These are phyloP conservation scores for barrel medic (Medicago truncatula) DNA, from an alignment of 306 rosid species.

Conservation along the genomic window DNA sequence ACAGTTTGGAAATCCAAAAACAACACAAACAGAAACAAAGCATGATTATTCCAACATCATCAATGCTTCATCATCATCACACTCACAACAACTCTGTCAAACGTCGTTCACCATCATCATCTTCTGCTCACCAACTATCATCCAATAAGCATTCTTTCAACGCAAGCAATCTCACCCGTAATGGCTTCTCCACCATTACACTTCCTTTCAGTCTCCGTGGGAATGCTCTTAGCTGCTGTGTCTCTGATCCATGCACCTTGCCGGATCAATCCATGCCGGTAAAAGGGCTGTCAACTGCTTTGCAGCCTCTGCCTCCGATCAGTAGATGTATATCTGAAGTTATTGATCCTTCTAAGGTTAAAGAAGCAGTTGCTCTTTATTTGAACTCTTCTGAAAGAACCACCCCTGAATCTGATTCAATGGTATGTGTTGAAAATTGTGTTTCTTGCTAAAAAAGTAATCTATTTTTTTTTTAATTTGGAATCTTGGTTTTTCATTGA, in stretches of 20 bases:
- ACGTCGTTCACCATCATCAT: conserved; percentile 13
- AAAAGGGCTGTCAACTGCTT: neutral
- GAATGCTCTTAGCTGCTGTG: conserved; percentile 30
- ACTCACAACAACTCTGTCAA: conserved; percentile 41
- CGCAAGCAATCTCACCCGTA: conserved; percentile 2
- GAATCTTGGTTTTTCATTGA: neutral
- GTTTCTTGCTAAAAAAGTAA: neutral
- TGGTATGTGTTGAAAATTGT: conserved; percentile 27
- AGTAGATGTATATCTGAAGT: conserved; percentile 29
- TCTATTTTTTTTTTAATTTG: neutral
- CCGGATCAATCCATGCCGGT: neutral
- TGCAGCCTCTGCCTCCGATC: conserved; percentile 43
- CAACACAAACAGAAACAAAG: neutral
- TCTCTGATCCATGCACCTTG: conserved; percentile 22
- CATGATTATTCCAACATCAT: conserved; percentile 8
- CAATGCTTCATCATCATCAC: too few species aligned
- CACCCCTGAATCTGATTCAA: conserved; percentile 35
- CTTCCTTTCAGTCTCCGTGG: conserved; percentile 33
- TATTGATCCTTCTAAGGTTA: neutral
- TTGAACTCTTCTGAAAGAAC: conserved; percentile 37
- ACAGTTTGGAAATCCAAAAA: too few species aligned
- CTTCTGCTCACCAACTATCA: conserved; percentile 12
- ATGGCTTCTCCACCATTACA: conserved; percentile 44
- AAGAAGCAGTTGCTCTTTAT: neutral
- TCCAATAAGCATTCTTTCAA: conserved; percentile 43